Base-by-base conservation (phyloP, 1,284 basidiomycete genomes). In the Rhodotorula sp. region DNA sequence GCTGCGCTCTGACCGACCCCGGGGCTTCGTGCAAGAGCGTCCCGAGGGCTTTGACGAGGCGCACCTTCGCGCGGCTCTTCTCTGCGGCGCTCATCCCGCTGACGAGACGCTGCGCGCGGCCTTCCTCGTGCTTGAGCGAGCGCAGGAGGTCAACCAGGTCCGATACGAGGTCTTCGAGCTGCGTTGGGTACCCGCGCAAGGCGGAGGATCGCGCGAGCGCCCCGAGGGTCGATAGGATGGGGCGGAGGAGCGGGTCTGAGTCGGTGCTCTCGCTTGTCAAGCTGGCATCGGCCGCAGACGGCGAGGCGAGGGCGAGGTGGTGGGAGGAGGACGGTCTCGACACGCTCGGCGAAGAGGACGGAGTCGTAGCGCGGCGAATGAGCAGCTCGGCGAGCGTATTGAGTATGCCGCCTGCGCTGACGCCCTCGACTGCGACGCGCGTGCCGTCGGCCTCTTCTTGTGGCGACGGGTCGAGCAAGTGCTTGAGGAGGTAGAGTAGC, bases 401-500 rank as follows among this genome's bases (percentile, higher is more conserved):
- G 17, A 75, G 55, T 8, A 60, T 44, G 12, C 59, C 52, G 25
- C 50, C 19, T 2, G 46, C 53, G 53, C 46, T 56, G 10, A 75
- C 57, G 14, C 66, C 66, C 34, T 66, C 70, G n/a, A 41, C 21
- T 19, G 65, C 64, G 10, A 54, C 44, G 12, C 13, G 4, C 27
- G 34, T 34, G 34, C 13, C 17, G 21, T 46, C n/a, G 12, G 53
- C 4, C 4, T 19, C 17, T 2, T 2, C 45, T 5, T 46, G 7
- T 5, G 25, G 16, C 4, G 27, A 3, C 14, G 45, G 27, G 12
- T 49, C 59, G 90, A 72, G 83, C 54, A 93, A 88, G 8, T 88
- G 86, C n/a, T 88, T 89, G 62, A 94, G 85, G 90, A 97, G 96
- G 14, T 86, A 85, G 16, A 90, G 86, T n/a, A 94, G 83, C 0